Evolutionary conservation across 345 rosid species (phyloP).

Genomic region (Hibiscus mutabilis): DNA sequence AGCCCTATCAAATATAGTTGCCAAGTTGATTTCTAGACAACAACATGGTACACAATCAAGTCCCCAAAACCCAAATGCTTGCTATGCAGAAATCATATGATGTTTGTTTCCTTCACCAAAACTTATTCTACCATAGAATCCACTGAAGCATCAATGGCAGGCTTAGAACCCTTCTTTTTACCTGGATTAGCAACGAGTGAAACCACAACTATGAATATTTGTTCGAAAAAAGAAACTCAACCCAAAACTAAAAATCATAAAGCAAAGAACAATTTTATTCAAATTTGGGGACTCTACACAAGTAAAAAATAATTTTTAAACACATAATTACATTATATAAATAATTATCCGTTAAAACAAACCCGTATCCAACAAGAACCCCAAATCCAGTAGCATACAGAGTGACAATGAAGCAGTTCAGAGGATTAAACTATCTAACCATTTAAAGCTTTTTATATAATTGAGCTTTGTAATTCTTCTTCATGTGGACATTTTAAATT

Average conservation of each 20-base stretch:
- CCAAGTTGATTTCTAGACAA: background rate
- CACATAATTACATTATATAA: too few relatives aligned
- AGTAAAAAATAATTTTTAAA: too few relatives aligned
- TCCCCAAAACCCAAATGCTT: background rate
- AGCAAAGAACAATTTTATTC: background rate
- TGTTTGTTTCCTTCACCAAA: background rate
- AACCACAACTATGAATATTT: background rate
- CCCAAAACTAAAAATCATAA: background rate
- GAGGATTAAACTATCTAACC: slow-evolving; percentile 21
- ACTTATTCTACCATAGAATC: slow-evolving; percentile 47
- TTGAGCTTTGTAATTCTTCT: slow-evolving; percentile 53
- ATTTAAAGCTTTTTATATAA: slow-evolving; percentile 32
- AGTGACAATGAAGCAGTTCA: background rate
- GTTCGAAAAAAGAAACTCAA: background rate
- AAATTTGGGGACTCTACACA: too few relatives aligned
- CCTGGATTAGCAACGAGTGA: slow-evolving; percentile 18
- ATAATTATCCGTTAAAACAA: too few relatives aligned
- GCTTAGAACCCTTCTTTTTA: slow-evolving; percentile 21
- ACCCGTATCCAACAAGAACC: background rate
- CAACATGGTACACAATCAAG: background rate
- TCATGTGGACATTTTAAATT: too few relatives aligned
- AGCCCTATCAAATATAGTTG: background rate
- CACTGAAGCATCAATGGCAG: slow-evolving; percentile 21
- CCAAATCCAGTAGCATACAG: background rate
- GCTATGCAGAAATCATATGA: background rate